phyloP scores from a whole-genome alignment of 2,329 filamentous ascomycete species.

The Alternaria panax region DNA sequence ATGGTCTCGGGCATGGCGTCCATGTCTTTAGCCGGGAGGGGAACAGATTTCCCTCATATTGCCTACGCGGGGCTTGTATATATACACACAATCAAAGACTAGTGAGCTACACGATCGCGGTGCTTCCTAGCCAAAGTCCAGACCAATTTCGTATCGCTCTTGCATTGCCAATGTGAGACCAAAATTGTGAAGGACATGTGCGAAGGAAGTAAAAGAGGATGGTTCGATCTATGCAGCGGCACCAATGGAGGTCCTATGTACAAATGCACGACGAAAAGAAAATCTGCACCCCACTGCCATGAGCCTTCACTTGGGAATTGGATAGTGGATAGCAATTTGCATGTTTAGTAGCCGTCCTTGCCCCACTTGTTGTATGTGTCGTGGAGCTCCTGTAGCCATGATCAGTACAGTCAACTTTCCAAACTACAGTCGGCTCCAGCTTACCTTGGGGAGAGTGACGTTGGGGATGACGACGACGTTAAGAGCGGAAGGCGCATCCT shows the following conservation, averaged over 20 bases:
- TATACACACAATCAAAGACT: neutral
- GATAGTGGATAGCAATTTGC: neutral
- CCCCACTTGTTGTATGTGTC: slow-evolving; percentile 99
- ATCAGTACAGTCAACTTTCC: slow-evolving; percentile 2
- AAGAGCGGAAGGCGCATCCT: slow-evolving; percentile 91
- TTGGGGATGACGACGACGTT: slow-evolving; percentile 95
- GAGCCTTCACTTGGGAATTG: neutral
- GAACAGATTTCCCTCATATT: neutral
- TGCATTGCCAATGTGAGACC: neutral
- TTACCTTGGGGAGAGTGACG: slow-evolving; percentile 82
- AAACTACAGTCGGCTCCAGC: neutral
- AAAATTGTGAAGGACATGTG: neutral
- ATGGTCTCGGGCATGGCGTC: neutral
- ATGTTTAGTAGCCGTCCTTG: slow-evolving; percentile 80
- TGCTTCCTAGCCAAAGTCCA: neutral
- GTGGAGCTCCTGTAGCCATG: slow-evolving; percentile 73
- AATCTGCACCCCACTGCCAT: neutral
- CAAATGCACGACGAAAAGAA: slow-evolving; percentile 17
- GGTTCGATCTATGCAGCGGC: slow-evolving; percentile 11
- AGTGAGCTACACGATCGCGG: neutral
- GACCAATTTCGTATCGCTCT: neutral
- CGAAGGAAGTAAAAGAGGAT: slow-evolving; percentile 4
- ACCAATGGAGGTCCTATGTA: slow-evolving; percentile 24
- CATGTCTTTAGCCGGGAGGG: neutral
- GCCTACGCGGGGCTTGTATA: neutral